These are phyloP conservation scores for Hypoxylon trugodes DNA, from an alignment of 495 filamentous ascomycete species.

Conservation along the genomic window DNA sequence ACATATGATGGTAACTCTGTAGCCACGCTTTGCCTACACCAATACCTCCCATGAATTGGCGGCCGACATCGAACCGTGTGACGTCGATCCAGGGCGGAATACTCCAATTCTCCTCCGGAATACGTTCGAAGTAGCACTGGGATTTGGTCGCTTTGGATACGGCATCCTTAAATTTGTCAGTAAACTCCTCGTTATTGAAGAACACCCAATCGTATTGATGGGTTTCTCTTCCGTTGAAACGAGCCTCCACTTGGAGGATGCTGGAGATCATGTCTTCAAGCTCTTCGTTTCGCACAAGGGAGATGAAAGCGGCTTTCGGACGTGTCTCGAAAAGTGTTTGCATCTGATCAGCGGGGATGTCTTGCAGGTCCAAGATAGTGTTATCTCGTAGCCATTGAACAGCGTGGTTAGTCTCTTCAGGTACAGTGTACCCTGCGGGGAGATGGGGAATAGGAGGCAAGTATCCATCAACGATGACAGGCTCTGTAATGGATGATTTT, in stretches of 20 bases:
- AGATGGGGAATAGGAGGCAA: constrained; percentile 30
- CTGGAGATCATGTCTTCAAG: constrained; percentile 83
- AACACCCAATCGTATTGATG: constrained; percentile 92
- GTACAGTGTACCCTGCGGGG: constrained; percentile 11
- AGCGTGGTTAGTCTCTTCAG: constrained; percentile 7
- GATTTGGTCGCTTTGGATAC: constrained; percentile 75
- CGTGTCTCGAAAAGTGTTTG: constrained; percentile 45
- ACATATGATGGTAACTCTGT: constrained; percentile 75
- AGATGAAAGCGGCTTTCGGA: constrained; percentile 84
- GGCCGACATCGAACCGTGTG: constrained; percentile 61
- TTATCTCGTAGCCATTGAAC: constrained; percentile 40
- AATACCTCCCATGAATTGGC: constrained; percentile 61
- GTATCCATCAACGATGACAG: constrained; percentile 31
- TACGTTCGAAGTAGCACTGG: constrained; percentile 75
- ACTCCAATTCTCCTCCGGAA: constrained; percentile 76
- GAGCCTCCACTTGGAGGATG: constrained; percentile 80
- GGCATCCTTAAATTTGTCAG: constrained; percentile 75
- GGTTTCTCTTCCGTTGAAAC: constrained; percentile 72
- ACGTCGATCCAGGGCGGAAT: constrained; percentile 73
- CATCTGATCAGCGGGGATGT: constrained; percentile 22
- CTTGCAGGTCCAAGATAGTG: constrained; percentile 24
- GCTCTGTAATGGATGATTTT: constrained; percentile 4
- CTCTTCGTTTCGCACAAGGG: constrained; percentile 79
- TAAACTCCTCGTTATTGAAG: constrained; percentile 79
- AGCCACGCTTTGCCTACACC: constrained; percentile 64